Evolutionary conservation across 768 basidiomycete genomes (phyloP).

Genomic region (Lactarius deliciosus): DNA sequence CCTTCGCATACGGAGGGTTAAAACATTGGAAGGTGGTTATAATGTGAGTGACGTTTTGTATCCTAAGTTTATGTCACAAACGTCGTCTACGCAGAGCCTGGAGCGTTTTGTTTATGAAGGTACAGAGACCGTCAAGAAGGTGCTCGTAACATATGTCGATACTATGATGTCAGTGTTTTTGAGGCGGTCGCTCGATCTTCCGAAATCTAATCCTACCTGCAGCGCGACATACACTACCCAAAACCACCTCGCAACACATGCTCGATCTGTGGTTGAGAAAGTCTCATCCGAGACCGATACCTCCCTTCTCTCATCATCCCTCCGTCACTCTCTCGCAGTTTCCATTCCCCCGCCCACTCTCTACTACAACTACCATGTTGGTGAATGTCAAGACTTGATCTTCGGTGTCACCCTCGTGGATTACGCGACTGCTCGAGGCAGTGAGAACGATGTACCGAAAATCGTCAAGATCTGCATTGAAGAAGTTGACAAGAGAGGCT

Average conservation of each 20-base stretch:
- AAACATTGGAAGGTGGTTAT: slow-evolving; percentile 79
- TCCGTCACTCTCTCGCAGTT: slow-evolving; percentile 60
- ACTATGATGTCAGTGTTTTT: slow-evolving; percentile 61
- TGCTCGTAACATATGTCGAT: slow-evolving; percentile 74
- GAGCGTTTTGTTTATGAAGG: slow-evolving; percentile 78
- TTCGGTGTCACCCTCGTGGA: slow-evolving; percentile 88
- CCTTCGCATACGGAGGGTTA: slow-evolving; percentile 74
- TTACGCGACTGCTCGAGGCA: slow-evolving; percentile 78
- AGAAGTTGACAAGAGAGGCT: slow-evolving; percentile 78
- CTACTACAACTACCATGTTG: slow-evolving; percentile 78
- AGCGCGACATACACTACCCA: slow-evolving; percentile 80
- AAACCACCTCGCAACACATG: slow-evolving; percentile 68
- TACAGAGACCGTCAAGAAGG: slow-evolving; percentile 57
- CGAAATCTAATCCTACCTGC: slow-evolving; percentile 14
- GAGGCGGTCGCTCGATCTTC: background rate
- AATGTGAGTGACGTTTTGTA: slow-evolving; percentile 47
- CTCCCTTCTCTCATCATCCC: slow-evolving; percentile 51
- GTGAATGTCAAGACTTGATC: slow-evolving; percentile 83
- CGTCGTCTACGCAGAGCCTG: slow-evolving; percentile 57
- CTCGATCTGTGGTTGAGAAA: slow-evolving; percentile 56
- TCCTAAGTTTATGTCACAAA: background rate
- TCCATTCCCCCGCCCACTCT: slow-evolving; percentile 69
- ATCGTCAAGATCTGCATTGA: slow-evolving; percentile 78
- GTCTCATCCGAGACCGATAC: slow-evolving; percentile 75
- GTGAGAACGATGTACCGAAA: slow-evolving; percentile 74